Evolutionary conservation across 768 basidiomycete genomes (phyloP), one percentile per base, ranked within the genome.

Genomic region (Naganishia onofrii): DNA sequence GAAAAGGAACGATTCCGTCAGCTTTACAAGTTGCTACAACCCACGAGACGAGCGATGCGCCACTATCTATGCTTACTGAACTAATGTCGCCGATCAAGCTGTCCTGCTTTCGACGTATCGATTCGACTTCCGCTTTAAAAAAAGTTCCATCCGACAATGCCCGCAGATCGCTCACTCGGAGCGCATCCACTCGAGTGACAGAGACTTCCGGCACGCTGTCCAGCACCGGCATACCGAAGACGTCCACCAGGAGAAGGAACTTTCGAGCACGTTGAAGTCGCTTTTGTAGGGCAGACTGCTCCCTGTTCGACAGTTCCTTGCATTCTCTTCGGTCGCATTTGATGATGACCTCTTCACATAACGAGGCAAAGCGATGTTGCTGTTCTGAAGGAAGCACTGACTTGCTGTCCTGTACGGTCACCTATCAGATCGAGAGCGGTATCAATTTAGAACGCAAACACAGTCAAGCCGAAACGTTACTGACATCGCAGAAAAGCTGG

Each of bases 181-280:
- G 23, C 42, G 23, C 63, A 52, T 48, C 48, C 63, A 65, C 44
- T 2, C 63, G 63, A 65, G 36, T 65, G 42, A 65, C 42, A 1
- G 63, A 65, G 13, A 65, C 42, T 52, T 65, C 63, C 2, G 63
- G 63, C 21, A 52, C 63, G 10, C 26, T 65, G 19, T 65, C 32
- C 28, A 65, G 63, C 17, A 65, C 42, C 28, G 42, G 34, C 23
- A 34, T 48, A 21, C 63, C 63, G 51, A 63, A 65, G 63, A 36
- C 42, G 6, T 65, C 44, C 28, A 65, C 63, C 10, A 65, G 44
- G 63, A 48, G 31, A 8, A 65, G 17, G 23, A 65, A 65, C 44
- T 63, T 65, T 28, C 38, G 42, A 48, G 42, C 63, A n/a, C 36
- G 63, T 29, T 15, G 44, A 10, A 65, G 63, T 52, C 63, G 63